These are phyloP conservation scores for Saccharomyces eubayanus DNA, from an alignment of 805 yeast species.

Conservation along the genomic window DNA sequence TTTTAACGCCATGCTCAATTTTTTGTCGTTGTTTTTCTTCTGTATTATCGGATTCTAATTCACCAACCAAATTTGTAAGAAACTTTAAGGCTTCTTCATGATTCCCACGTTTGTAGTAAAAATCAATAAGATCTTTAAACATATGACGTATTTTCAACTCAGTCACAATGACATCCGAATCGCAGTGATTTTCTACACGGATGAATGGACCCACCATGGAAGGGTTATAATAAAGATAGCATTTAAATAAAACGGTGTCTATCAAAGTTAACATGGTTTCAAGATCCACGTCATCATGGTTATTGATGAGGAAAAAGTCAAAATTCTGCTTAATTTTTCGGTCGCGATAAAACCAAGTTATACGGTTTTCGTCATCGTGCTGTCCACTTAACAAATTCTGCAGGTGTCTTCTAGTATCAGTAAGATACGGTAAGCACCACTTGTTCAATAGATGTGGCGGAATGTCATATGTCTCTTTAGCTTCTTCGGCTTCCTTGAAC, in stretches of 20 bases:
- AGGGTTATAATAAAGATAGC: constrained; percentile 62
- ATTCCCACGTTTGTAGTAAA: constrained; percentile 51
- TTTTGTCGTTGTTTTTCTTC: constrained; percentile 1
- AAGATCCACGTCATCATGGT: constrained; percentile 27
- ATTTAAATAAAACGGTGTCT: constrained; percentile 70
- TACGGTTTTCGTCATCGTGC: constrained; percentile 2
- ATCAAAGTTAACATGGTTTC: constrained; percentile 41
- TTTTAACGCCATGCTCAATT: constrained; percentile 11
- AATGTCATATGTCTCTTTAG: constrained; percentile 4
- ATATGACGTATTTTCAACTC: constrained; percentile 41
- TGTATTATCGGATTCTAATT: constrained; percentile 6
- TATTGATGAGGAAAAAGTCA: constrained; percentile 25
- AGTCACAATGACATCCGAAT: constrained; percentile 49
- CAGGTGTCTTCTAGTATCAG: constrained; percentile 41
- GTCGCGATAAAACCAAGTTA: constrained; percentile 17
- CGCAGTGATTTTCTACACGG: constrained; percentile 68
- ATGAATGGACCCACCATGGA: constrained; percentile 76
- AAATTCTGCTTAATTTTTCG: constrained; percentile 17
- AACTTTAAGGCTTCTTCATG: constrained; percentile 64
- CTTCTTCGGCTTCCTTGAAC: constrained; percentile 1
- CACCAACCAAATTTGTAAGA: constrained; percentile 34
- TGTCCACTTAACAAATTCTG: constrained; percentile 22
- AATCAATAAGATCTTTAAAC: constrained; percentile 67
- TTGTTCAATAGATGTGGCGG: constrained; percentile 16
- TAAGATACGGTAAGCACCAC: constrained; percentile 36